Evolutionary conservation across 1,139 yeast genomes (phyloP).

Genomic region (Suhomyces ambrosiae): DNA sequence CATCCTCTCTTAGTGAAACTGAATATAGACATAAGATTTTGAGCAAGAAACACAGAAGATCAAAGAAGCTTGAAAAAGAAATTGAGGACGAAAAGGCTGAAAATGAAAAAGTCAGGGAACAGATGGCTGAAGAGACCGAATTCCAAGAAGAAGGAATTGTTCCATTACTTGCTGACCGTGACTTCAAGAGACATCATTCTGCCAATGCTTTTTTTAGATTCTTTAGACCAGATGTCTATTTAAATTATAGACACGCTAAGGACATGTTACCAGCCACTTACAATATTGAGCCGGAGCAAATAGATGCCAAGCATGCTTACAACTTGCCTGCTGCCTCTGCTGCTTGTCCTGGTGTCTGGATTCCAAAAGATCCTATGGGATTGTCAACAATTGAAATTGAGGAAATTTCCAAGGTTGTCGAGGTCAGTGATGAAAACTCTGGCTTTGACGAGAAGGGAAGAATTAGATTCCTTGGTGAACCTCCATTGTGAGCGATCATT

Average conservation of each 20-base stretch:
- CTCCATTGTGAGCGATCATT: constrained; percentile 42
- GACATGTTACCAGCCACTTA: constrained; percentile 55
- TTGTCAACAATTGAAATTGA: constrained; percentile 63
- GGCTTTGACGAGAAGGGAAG: constrained; percentile 61
- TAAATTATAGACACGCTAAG: constrained; percentile 57
- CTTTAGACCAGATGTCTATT: constrained; percentile 66
- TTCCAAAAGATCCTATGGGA: constrained; percentile 85
- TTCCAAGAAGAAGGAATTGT: constrained; percentile 24
- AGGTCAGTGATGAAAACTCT: constrained; percentile 69
- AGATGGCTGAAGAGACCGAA: constrained; percentile 21
- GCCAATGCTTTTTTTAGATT: constrained; percentile 46
- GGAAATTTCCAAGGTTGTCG: constrained; percentile 47
- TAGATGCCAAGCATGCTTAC: constrained; percentile 50
- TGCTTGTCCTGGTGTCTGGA: constrained; percentile 76
- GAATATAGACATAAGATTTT: constrained; percentile 41
- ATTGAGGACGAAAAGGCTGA: constrained; percentile 21
- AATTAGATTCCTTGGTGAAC: constrained; percentile 54
- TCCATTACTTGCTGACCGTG: constrained; percentile 59
- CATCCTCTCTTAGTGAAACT: constrained; percentile 34
- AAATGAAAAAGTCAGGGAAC: constrained; percentile 25
- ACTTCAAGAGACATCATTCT: constrained; percentile 34
- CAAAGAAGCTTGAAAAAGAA: constrained; percentile 18
- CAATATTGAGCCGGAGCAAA: constrained; percentile 31
- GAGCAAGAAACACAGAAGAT: constrained; percentile 20
- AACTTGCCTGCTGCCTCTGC: constrained; percentile 72